A percentile compares a stretch with the other conserved stretches of the same genome.
These are phyloP conservation scores for Suillus spraguei DNA, from an alignment of 768 basidiomycete species.

Conservation along the genomic window DNA sequence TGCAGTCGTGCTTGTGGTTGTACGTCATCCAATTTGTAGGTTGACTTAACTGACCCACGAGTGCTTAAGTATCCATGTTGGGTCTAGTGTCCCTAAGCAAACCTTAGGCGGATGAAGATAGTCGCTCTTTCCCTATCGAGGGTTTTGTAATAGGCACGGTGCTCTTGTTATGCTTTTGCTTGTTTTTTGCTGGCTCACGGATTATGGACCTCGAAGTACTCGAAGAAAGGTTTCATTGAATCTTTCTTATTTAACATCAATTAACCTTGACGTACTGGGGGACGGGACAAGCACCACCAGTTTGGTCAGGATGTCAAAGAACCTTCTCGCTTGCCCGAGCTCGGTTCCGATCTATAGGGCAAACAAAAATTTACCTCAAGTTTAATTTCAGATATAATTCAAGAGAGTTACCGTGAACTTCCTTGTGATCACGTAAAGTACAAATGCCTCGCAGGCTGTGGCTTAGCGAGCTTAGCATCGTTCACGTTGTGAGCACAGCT, in stretches of 20 bases:
- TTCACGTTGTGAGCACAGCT: not conserved
- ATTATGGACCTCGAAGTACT: not conserved
- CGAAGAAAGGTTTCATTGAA: not conserved
- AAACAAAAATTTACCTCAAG: not conserved
- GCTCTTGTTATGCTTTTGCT: slow-evolving; percentile 35
- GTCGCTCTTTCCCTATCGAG: not conserved
- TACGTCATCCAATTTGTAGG: slow-evolving; percentile 47
- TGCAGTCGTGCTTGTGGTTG: slow-evolving; percentile 69
- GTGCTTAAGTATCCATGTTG: not conserved
- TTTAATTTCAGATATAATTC: not conserved
- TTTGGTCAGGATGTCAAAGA: not conserved
- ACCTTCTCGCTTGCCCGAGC: too few species aligned
- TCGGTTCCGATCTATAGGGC: not conserved
- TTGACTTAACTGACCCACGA: not conserved
- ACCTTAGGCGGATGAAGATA: not conserved
- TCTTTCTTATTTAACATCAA: too few species aligned
- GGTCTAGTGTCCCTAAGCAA: not conserved
- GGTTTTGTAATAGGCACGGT: not conserved
- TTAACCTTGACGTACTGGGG: not conserved
- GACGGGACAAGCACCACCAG: not conserved
- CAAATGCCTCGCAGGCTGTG: not conserved
- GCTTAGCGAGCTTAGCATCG: not conserved
- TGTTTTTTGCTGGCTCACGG: not conserved
- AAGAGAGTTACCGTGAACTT: not conserved
- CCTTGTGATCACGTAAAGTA: not conserved